Percentiles rank a stretch among this genome's conserved stretches.
Evolutionary conservation across 495 filamentous ascomycete genomes (phyloP).

Genomic region (Penicillium waksmanii): DNA sequence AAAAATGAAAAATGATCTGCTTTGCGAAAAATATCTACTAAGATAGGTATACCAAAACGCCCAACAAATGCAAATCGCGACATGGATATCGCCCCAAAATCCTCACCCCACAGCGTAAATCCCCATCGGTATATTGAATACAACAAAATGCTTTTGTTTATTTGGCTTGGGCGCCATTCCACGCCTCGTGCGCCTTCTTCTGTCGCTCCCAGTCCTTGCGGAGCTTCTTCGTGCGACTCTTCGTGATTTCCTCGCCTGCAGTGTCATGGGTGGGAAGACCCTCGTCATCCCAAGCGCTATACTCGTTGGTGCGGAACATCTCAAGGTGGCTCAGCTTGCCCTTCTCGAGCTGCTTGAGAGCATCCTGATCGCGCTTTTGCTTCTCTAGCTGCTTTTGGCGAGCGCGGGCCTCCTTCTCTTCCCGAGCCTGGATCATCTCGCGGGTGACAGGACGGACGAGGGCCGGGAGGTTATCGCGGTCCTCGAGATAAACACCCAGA

Average conservation of each 20-base stretch:
- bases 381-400: conserved; percentile 63
- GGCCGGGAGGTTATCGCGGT: conserved; percentile 72
- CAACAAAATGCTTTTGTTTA: conserved; percentile 18
- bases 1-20: background rate
- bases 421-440: conserved; percentile 71
- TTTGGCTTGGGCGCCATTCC: conserved; percentile 47
- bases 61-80: conserved; percentile 3
- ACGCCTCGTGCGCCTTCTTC: conserved; percentile 81
- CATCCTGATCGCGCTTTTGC: conserved; percentile 56
- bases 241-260: conserved; percentile 79
- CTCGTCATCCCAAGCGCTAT: conserved; percentile 80
- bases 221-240: conserved; percentile 80
- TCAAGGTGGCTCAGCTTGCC: conserved; percentile 69
- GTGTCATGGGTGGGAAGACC: conserved; percentile 79
- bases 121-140: background rate
- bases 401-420: conserved; percentile 62
- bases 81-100: background rate
- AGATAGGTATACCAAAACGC: conserved; percentile 2
- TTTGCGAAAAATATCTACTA: background rate
- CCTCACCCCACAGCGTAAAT: background rate
- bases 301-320: conserved; percentile 78
- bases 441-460: conserved; percentile 81
- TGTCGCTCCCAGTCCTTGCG: conserved; percentile 92
- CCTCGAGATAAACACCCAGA: conserved; percentile 84
- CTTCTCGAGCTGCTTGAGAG: conserved; percentile 65